A percentile compares a stretch with the other conserved stretches of the same genome.
Conservation (phyloP, 352 stramenopile genomes). For the Phytophthora cactorum region DNA sequence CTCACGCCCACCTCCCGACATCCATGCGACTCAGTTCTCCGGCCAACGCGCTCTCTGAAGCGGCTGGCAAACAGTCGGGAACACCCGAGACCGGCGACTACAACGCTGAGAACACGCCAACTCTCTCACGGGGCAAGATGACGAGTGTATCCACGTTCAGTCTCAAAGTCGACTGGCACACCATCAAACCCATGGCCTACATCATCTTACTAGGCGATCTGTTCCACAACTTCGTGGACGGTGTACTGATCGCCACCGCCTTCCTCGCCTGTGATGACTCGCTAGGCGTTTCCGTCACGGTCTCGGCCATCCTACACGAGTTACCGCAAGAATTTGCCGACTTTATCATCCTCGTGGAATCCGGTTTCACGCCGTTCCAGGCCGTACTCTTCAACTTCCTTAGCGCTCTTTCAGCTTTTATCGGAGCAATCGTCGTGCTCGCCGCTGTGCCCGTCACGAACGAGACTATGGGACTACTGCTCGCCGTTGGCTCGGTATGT, state of each 20-base stretch:
- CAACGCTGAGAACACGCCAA: slow-evolving; percentile 11
- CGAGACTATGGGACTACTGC: slow-evolving; percentile 71
- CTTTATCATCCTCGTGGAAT: slow-evolving; percentile 85
- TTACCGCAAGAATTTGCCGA: slow-evolving; percentile 87
- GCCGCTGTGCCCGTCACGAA: slow-evolving; percentile 59
- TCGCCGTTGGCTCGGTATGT: slow-evolving; percentile 79
- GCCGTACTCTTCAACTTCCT: slow-evolving; percentile 87
- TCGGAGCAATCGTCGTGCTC: slow-evolving; percentile 74
- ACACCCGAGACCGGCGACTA: slow-evolving; percentile 31
- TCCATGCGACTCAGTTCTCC: slow-evolving; percentile 32
- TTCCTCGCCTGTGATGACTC: slow-evolving; percentile 59
- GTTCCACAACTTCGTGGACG: slow-evolving; percentile 92
- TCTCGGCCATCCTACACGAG: slow-evolving; percentile 85
- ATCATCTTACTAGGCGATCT: slow-evolving; percentile 86
- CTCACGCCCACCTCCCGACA: slow-evolving; percentile 32
- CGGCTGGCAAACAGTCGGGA: slow-evolving; percentile 29
- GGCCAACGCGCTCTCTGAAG: slow-evolving; percentile 4
- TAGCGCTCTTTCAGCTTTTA: slow-evolving; percentile 73
- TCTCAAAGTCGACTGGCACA: slow-evolving; percentile 42
- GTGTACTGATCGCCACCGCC: slow-evolving; percentile 67
- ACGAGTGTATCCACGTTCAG: slow-evolving; percentile 31
- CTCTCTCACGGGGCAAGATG: slow-evolving; percentile 17
- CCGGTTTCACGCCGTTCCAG: slow-evolving; percentile 64
- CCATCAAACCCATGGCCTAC: slow-evolving; percentile 61
- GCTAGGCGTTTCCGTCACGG: slow-evolving; percentile 60